Percentiles rank a stretch among this genome's conserved stretches.
phyloP scores from a whole-genome alignment of 1,139 yeast species.

The Kluyveromyces sp. region DNA sequence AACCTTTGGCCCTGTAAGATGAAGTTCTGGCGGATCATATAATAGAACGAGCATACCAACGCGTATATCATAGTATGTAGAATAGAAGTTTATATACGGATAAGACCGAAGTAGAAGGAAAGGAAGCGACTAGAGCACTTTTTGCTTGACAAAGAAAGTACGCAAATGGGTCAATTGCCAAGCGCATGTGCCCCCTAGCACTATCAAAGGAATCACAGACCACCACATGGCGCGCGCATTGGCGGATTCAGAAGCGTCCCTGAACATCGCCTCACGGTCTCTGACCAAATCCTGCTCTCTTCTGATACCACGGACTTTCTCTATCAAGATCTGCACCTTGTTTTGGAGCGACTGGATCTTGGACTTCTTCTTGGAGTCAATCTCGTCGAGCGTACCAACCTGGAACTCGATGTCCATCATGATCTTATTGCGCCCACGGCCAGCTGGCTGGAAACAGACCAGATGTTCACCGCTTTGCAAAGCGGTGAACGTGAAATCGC shows the following conservation, averaged over 20 bases:
- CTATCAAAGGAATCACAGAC: slow-evolving; percentile 55
- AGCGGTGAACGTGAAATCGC: slow-evolving; percentile 64
- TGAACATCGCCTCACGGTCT: slow-evolving; percentile 60
- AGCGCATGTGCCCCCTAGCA: slow-evolving; percentile 50
- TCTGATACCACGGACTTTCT: slow-evolving; percentile 49
- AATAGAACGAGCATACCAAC: background rate
- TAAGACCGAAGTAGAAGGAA: no score
- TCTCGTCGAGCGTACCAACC: slow-evolving; percentile 44
- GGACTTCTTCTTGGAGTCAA: slow-evolving; percentile 47
- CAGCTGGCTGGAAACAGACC: slow-evolving; percentile 54
- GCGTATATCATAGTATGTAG: slow-evolving; percentile 8
- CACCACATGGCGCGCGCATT: slow-evolving; percentile 60
- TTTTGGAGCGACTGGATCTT: slow-evolving; percentile 45
- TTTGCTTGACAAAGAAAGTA: slow-evolving; percentile 60
- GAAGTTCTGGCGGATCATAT: background rate
- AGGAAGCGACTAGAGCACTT: slow-evolving; percentile 40
- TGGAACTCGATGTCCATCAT: slow-evolving; percentile 42
- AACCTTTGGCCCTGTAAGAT: background rate
- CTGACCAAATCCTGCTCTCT: slow-evolving; percentile 63
- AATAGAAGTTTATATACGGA: background rate
- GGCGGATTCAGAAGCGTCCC: slow-evolving; percentile 61
- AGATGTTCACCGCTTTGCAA: slow-evolving; percentile 67
- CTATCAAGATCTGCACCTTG: slow-evolving; percentile 46
- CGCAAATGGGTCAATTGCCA: slow-evolving; percentile 64
- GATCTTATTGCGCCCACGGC: slow-evolving; percentile 29